Evolutionary conservation across 495 filamentous ascomycete genomes (phyloP).

Genomic region (Penicillium riverlandense): DNA sequence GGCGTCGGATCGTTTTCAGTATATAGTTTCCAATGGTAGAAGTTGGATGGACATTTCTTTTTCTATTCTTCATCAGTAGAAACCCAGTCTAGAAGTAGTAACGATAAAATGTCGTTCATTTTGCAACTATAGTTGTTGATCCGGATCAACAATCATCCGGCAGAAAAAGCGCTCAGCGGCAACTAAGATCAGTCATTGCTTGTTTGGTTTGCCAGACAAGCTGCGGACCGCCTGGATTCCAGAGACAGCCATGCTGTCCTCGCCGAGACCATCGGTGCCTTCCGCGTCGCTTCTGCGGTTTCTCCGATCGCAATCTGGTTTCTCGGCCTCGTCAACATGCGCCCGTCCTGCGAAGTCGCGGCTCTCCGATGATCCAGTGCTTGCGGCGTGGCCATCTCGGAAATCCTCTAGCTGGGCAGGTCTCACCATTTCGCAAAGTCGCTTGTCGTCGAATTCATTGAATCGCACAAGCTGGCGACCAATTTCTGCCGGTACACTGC

Average conservation of each 20-base stretch:
- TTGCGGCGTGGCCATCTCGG: constrained; percentile 11
- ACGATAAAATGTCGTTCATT: too few relatives aligned
- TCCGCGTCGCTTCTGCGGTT: constrained; percentile 55
- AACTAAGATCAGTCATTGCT: constrained; percentile 9
- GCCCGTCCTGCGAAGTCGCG: constrained; percentile 6
- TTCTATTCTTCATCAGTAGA: too few relatives aligned
- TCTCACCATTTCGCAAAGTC: constrained; percentile 7
- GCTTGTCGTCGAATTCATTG: constrained; percentile 4
- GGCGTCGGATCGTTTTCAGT: constrained; percentile 7
- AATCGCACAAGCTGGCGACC: constrained; percentile 6
- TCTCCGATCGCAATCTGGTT: constrained; percentile 54
- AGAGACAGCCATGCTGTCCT: constrained; percentile 31
- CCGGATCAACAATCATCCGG: constrained; percentile 17
- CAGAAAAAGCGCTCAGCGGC: constrained; percentile 15
- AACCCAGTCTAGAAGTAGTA: too few relatives aligned
- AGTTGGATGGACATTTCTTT: not conserved
- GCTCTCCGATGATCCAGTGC: constrained; percentile 1
- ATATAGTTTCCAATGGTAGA: constrained; percentile 13
- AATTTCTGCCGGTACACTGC: not conserved
- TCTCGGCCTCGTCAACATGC: constrained; percentile 34
- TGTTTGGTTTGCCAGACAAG: not conserved
- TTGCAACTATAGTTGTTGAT: not conserved
- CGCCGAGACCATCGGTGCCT: constrained; percentile 40
- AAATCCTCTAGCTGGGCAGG: constrained; percentile 18
- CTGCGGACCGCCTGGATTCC: constrained; percentile 6